These are phyloP conservation scores for Fusarium piperis DNA, from an alignment of 2,329 filamentous ascomycete genomes.

Conservation along the genomic window DNA sequence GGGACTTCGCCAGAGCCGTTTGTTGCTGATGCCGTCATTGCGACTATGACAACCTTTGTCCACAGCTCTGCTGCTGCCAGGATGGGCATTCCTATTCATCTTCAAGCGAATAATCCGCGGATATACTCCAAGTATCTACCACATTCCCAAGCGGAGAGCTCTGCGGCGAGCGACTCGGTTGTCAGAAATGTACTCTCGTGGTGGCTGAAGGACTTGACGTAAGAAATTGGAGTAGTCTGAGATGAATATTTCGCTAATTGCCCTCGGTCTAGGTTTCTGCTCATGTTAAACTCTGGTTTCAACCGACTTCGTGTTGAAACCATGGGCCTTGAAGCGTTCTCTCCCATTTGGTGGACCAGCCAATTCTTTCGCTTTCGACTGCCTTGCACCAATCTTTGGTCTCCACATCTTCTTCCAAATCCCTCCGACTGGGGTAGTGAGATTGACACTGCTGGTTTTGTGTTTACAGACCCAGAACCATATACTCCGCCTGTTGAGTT, in stretches of 20 bases:
- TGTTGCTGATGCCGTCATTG: neutral
- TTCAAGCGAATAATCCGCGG: neutral
- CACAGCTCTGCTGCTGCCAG: neutral
- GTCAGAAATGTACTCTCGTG: neutral
- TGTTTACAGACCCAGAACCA: neutral
- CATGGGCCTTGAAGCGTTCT: neutral
- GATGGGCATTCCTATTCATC: neutral
- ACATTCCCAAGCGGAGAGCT: neutral
- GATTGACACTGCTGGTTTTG: neutral
- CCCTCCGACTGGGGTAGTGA: neutral
- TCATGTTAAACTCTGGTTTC: neutral
- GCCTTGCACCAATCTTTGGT: neutral
- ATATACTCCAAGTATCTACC: neutral
- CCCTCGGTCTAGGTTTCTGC: neutral
- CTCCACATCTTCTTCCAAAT: neutral
- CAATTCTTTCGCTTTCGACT: neutral
- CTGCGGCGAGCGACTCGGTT: neutral
- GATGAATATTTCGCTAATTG: neutral
- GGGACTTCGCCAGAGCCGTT: neutral
- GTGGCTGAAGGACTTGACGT: neutral
- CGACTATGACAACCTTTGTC: neutral
- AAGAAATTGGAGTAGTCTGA: neutral
- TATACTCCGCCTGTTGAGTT: neutral
- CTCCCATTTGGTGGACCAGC: neutral
- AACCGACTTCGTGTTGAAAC: neutral